Evolutionary conservation across 2,329 filamentous ascomycete species (phyloP), one percentile per base, ranked within the genome.

Genomic region (Diaporthe sp.): DNA sequence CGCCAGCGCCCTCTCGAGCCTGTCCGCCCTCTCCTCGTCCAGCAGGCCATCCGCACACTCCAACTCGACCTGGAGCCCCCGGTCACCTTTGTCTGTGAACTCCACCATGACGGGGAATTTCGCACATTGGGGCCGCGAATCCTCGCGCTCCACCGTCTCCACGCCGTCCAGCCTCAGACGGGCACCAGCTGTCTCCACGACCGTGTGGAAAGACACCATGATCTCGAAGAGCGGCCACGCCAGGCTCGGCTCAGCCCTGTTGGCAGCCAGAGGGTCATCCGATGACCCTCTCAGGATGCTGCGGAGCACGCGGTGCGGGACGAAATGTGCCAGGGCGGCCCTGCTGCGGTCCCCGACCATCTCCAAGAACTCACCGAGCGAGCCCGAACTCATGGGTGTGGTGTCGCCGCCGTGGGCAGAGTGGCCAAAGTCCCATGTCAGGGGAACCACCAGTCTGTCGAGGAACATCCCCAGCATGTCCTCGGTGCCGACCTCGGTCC

Each of bases 311-410:
- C 39, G 59, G 59, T 47, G 59, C 15, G 59, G 59, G 2, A 63
- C 39, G 22, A 63, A 63, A 15, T 63, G 58, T 3, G 37, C 37
- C 7, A 63, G 58, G 15, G 58, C 58, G 8, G 37, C 58, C 17
- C 58, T 63, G 25, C 58, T 63, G n/a, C 58, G 58, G 9, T 63
- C 58, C 10, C 58, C 58, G 4, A 63, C 58, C 58, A 63, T 63
- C 3, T 44, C 37, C 6, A 63, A 30, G 37, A 63, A 63, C 4
- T 13, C 15, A 0, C 2, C 25, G 22, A 63, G 37, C 8, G 58
- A 30, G 39, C 37, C 15, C 1, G 8, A 1, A 1, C 25, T 3
- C 4, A 3, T 27, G 7, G 59, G 39, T 19, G 39, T 47, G 2
- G 3, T 15, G 0, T 63, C 59, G 3, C 59, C 59, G 1, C n/a